These are phyloP conservation scores for Diaporthe capsici DNA, from an alignment of 2,329 filamentous ascomycete genomes.

Conservation along the genomic window DNA sequence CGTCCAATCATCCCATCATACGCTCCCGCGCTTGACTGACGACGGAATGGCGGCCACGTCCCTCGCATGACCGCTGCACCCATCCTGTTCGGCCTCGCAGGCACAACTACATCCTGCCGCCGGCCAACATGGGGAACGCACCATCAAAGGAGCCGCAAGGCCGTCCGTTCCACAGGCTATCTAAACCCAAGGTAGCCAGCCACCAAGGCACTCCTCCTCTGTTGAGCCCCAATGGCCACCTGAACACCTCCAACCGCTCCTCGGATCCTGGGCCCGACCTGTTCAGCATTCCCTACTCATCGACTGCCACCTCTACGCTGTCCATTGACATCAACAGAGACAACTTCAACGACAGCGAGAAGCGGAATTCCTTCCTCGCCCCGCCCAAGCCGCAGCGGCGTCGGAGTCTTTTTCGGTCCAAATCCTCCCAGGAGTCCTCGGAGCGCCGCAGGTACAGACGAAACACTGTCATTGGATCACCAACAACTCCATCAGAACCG, in stretches of 20 bases:
- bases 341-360: constrained; percentile 45
- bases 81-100: constrained; percentile 31
- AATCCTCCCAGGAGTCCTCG: constrained; percentile 49
- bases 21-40: constrained; percentile 32
- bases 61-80: constrained; percentile 37
- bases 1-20: constrained; percentile 14
- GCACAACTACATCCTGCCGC: constrained; percentile 14
- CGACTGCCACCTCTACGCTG: constrained; percentile 27
- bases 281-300: constrained; percentile 40
- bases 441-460: constrained; percentile 45
- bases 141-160: constrained; percentile 40
- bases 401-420: constrained; percentile 54
- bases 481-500: constrained; percentile 40
- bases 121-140: constrained; percentile 40
- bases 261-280: constrained; percentile 27
- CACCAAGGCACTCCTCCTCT: constrained; percentile 15
- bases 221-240: constrained; percentile 31
- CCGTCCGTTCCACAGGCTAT: constrained; percentile 39
- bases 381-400: constrained; percentile 56
- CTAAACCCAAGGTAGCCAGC: constrained; percentile 36
- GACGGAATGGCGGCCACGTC: constrained; percentile 40
- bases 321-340: constrained; percentile 26
- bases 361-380: constrained; percentile 31
- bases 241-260: not conserved
- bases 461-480: constrained; percentile 50